Evolutionary conservation across 352 stramenopile species (phyloP).

Genomic region (Phytophthora meadii): DNA sequence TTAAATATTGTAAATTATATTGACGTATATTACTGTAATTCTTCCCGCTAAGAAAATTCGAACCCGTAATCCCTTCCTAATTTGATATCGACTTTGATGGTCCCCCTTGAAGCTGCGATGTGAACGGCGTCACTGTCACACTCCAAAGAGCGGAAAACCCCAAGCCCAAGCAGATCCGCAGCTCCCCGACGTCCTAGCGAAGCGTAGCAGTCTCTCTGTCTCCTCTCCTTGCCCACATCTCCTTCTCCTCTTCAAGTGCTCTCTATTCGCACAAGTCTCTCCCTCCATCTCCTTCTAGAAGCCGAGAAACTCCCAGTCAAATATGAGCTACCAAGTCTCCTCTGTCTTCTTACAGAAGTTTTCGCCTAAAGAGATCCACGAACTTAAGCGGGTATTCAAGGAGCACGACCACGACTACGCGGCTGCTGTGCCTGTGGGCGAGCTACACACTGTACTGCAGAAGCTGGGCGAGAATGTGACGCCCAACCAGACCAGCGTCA

Average conservation of each 20-base stretch:
- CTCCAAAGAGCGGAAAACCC: constrained; percentile 6
- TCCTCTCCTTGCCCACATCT: neutral
- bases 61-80: constrained; percentile 21
- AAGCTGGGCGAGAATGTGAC: constrained; percentile 87
- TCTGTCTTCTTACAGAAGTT: constrained; percentile 89
- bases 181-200: constrained; percentile 1
- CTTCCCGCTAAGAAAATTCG: constrained; percentile 1
- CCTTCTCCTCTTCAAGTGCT: neutral
- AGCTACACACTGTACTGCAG: constrained; percentile 70
- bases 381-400: constrained; percentile 88
- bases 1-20: no score
- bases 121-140: constrained; percentile 14
- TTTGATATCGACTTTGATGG: constrained; percentile 11
- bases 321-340: constrained; percentile 88
- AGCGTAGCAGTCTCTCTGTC: neutral
- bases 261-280: neutral
- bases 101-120: constrained; percentile 24
- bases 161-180: constrained; percentile 5
- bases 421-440: constrained; percentile 53
- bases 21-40: no score
- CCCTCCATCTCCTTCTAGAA: neutral
- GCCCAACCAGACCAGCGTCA: constrained; percentile 55
- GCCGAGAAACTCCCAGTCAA: neutral
- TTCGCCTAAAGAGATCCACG: constrained; percentile 87
- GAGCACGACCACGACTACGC: constrained; percentile 80